phyloP scores from a whole-genome alignment of 495 filamentous ascomycete species.

The Penicillium paxilli region DNA sequence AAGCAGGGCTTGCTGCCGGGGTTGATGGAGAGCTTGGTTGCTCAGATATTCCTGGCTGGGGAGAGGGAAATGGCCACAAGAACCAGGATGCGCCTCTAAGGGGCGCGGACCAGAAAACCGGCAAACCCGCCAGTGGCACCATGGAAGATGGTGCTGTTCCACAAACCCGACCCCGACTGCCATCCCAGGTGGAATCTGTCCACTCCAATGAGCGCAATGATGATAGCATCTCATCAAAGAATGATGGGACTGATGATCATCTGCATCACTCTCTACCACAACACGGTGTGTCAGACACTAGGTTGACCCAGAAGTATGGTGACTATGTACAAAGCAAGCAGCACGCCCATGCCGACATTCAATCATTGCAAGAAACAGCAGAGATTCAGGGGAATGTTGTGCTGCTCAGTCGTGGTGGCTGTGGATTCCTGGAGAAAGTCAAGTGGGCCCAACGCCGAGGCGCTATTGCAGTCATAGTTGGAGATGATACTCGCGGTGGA shows the following conservation, averaged over 20 bases:
- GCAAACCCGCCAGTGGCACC: slow-evolving; percentile 27
- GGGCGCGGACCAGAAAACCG: slow-evolving; percentile 29
- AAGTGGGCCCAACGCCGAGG: slow-evolving; percentile 94
- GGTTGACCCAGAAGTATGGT: slow-evolving; percentile 35
- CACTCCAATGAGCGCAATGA: slow-evolving; percentile 20
- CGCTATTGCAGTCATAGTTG: slow-evolving; percentile 86
- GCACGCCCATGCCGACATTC: slow-evolving; percentile 81
- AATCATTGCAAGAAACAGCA: slow-evolving; percentile 89
- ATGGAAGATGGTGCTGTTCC: slow-evolving; percentile 19
- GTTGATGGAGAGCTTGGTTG: slow-evolving; percentile 91
- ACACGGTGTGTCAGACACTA: slow-evolving; percentile 35
- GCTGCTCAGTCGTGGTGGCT: slow-evolving; percentile 86
- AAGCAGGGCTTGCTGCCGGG: slow-evolving; percentile 56
- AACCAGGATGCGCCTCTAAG: slow-evolving; percentile 26
- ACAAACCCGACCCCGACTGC: slow-evolving; percentile 24
- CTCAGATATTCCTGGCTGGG: slow-evolving; percentile 95
- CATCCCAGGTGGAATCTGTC: slow-evolving; percentile 28
- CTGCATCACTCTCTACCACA: slow-evolving; percentile 68
- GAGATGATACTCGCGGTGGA: slow-evolving; percentile 85
- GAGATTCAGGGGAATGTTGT: slow-evolving; percentile 94
- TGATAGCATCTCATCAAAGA: slow-evolving; percentile 32
- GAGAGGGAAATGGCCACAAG: slow-evolving; percentile 47
- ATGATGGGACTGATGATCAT: slow-evolving; percentile 92
- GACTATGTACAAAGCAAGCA: slow-evolving; percentile 45
- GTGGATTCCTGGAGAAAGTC: slow-evolving; percentile 95